phyloP scores from a whole-genome alignment of 495 filamentous ascomycete species.

The Aspergillus haitiensis region DNA sequence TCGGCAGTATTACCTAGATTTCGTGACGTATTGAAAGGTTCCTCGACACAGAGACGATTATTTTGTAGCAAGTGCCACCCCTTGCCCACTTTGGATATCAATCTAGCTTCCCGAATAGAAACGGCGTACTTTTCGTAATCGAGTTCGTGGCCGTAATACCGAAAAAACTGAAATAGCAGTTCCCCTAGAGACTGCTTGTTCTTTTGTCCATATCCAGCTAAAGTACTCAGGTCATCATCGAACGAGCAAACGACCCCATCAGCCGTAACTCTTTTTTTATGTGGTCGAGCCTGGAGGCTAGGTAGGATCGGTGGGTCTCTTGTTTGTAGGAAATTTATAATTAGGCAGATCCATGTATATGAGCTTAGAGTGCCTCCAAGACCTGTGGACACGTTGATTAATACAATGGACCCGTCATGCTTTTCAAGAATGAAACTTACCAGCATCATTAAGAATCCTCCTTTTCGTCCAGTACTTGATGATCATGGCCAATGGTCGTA shows the following conservation, averaged over 20 bases:
- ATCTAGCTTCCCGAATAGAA: slow-evolving; percentile 80
- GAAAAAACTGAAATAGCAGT: slow-evolving; percentile 90
- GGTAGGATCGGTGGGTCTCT: slow-evolving; percentile 86
- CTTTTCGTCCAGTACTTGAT: slow-evolving; percentile 95
- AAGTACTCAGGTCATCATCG: slow-evolving; percentile 75
- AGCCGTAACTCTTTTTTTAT: slow-evolving; percentile 56
- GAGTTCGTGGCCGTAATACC: slow-evolving; percentile 89
- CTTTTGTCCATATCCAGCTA: slow-evolving; percentile 69
- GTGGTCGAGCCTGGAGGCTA: slow-evolving; percentile 74
- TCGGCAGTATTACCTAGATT: slow-evolving; percentile 97
- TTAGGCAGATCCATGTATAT: slow-evolving; percentile 99
- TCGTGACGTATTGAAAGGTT: slow-evolving; percentile 91
- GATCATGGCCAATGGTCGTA: slow-evolving; percentile 90
- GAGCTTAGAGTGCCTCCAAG: slow-evolving; percentile 94
- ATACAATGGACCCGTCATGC: background rate
- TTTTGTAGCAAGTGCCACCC: slow-evolving; percentile 75
- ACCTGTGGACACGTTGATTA: slow-evolving; percentile 49
- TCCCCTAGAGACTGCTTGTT: slow-evolving; percentile 83
- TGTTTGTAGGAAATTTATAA: slow-evolving; percentile 92
- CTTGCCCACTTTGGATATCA: slow-evolving; percentile 84
- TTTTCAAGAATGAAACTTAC: slow-evolving; percentile 50
- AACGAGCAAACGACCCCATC: slow-evolving; percentile 71
- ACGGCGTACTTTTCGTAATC: slow-evolving; percentile 83
- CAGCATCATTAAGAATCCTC: slow-evolving; percentile 91
- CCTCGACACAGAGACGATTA: slow-evolving; percentile 89